Evolutionary conservation across 1,284 basidiomycete genomes (phyloP), one percentile per base, ranked within the genome.

Genomic region (Pseudozyma tsukubaensis): DNA sequence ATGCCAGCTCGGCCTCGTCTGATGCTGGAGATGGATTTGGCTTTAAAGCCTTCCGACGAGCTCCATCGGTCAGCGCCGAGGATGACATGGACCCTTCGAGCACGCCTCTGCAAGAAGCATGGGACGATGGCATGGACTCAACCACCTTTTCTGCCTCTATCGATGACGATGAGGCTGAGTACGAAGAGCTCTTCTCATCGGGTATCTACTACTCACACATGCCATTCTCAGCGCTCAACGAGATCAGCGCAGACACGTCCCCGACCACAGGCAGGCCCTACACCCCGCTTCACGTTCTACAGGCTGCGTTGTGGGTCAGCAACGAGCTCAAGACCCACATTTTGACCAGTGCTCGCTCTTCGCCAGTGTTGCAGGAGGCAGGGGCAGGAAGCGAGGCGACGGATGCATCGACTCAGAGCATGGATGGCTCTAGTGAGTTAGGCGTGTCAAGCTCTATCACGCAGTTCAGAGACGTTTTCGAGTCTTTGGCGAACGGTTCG

Each of bases 171-270:
- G 82, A 83, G 47, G 47, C 39, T 10, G 80, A 84, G 57, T 82
- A 81, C 60, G 51, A 67, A n/a, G 87, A 86, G 59, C 88, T 96
- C 77, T 96, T 97, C 82, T 85, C 88, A 36, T 86, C 89, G 32
- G 92, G 92, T 5, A 93, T 97, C 32, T 92, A 94, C 85, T 97
- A 96, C 83, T 87, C 89, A 12, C 93, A 94, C 83, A 92, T 96
- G 92, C 92, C 60, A 21, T 69, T 79, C 44, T 55, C 63, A 24
- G 71, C 75, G 34, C 76, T 81, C 47, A 76, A 72, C 47, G 50
- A 60, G 36, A 79, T 81, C 45, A 66, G 65, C 42, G 34, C 59
- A 13, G 70, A 76, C 16, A 18, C 74, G 5, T 78, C 75, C 2
- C 72, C 69, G 2, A 50, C 53, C 8, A 75, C 78, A 0, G 67